Evolutionary conservation across 225 moss, liverwort and hornwort species (phyloP), one percentile per base, ranked within the genome.

Genomic region (Pseudoscleropodium purum): DNA sequence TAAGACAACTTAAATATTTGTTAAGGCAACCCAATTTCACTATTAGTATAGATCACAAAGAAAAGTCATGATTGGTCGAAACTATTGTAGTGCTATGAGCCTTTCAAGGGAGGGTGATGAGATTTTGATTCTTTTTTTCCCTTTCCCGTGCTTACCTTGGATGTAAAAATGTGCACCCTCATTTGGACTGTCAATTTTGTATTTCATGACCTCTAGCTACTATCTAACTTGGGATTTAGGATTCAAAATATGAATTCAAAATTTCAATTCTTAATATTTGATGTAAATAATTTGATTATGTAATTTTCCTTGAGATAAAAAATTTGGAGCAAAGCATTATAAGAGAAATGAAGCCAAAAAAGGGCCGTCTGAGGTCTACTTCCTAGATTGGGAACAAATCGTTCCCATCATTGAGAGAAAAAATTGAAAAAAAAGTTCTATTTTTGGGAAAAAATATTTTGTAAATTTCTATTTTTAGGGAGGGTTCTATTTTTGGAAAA

Each of bases 161-260:
- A 31, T 75, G 18, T 47, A 18, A 75, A 47, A 75, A 47, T 47
- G 4, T 29, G 15, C 5, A 5, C 41, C 3, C 0, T 73, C 49
- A 31, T 41, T 26, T 26, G 8, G 8, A 5, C 0, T 0, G 1
- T 21, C 26, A 15, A 15, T 33, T 31, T 33, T 27, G 20, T 12
- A 49, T 49, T 20, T 75, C 2, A 49, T 49, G 7, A 12, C 33
- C 1, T 47, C 56, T 18, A 18, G 18, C 18, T 18, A 4, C 4
- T 49, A 12, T 20, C 33, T 51, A 2, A 7, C 20, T 51, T 21
- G 13, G 13, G 3, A 0, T 20, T 0, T 33, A 0, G 20, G 7
- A 34, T 21, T 51, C 33, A 1, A 20, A 34, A 51, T 8, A 76
- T 34, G 20, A 75, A 33, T 7, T 49, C 19, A 11, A 75, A 75